A percentile compares a stretch with the other conserved stretches of the same genome.
Evolutionary conservation across 2,329 filamentous ascomycete species (phyloP).

Genomic region (Colletotrichum chrysophilum): DNA sequence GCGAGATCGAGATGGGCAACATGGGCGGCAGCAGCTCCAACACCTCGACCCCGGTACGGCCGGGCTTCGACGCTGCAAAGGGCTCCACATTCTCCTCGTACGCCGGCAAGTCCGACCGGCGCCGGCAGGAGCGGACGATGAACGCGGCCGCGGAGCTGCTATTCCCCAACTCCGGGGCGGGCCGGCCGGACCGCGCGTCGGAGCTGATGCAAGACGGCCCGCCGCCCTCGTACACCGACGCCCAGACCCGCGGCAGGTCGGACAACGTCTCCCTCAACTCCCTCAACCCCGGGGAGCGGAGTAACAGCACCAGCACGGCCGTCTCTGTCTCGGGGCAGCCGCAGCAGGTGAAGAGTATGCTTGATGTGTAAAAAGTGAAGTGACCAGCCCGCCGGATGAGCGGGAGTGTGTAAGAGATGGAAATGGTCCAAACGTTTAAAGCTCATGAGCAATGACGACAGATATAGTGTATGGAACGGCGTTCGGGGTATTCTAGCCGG

Average conservation of each 20-base stretch:
- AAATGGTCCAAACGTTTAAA: not conserved
- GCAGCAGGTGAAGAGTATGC: conserved; percentile 63
- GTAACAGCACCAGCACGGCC: conserved; percentile 50
- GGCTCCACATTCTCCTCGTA: conserved; percentile 34
- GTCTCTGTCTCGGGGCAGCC: conserved; percentile 50
- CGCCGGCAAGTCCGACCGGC: conserved; percentile 47
- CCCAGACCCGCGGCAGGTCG: not conserved
- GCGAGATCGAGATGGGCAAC: conserved; percentile 45
- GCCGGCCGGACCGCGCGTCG: conserved; percentile 37
- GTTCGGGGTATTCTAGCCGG: not conserved
- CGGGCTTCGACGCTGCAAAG: conserved; percentile 28
- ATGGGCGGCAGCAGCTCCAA: conserved; percentile 25
- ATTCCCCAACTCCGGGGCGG: conserved; percentile 47
- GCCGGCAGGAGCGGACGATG: conserved; percentile 49
- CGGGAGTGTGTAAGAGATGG: not conserved
- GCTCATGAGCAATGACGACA: conserved; percentile 9
- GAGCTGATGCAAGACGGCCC: conserved; percentile 50
- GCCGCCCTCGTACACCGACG: conserved; percentile 42
- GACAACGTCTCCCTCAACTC: not conserved
- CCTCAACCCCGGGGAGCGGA: conserved; percentile 39
- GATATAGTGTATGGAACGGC: not conserved
- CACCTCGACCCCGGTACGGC: conserved; percentile 12
- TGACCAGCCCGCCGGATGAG: not conserved
- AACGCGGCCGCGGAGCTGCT: conserved; percentile 50
- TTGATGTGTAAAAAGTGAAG: conserved; percentile 45